phyloP scores from a whole-genome alignment of 108 stramenopile genomes.

The Nitzschia palea region DNA sequence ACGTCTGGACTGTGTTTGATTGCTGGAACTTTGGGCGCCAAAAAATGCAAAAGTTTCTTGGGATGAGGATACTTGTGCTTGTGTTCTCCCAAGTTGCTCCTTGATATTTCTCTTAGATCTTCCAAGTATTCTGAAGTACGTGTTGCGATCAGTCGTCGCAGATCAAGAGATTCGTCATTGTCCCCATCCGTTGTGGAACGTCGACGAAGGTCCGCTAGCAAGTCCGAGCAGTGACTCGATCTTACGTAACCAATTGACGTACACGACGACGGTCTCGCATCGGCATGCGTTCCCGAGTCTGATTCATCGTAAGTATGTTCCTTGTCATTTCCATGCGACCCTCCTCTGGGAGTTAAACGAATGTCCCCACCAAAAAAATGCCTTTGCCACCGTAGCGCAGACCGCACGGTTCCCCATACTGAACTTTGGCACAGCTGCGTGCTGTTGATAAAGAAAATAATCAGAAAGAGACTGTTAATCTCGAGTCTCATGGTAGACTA shows the following conservation, averaged over 20 bases:
- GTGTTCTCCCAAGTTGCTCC: background rate
- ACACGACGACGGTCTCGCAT: background rate
- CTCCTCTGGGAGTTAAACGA: background rate
- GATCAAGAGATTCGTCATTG: constrained; percentile 26
- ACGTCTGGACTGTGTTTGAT: constrained; percentile 61
- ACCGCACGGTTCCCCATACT: no score
- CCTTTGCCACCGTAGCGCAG: no score
- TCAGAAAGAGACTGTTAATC: no score
- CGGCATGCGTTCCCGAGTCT: background rate
- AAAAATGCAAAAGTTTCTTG: constrained; percentile 44
- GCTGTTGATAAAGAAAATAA: no score
- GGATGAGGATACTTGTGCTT: constrained; percentile 35
- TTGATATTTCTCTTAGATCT: constrained; percentile 22
- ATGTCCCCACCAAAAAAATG: no score
- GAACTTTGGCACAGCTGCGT: no score
- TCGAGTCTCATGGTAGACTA: no score
- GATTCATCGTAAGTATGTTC: background rate
- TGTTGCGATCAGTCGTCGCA: constrained; percentile 28
- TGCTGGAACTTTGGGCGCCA: constrained; percentile 64
- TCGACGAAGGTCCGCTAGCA: background rate
- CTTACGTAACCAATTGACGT: background rate
- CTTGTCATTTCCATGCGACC: background rate
- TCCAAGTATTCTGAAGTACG: constrained; percentile 33
- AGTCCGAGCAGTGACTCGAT: background rate
- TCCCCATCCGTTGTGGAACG: background rate